Evolutionary conservation across 371 early-diverging fungal genomes (phyloP), one percentile per base, ranked within the genome.

Genomic region (Mucor ambiguus): DNA sequence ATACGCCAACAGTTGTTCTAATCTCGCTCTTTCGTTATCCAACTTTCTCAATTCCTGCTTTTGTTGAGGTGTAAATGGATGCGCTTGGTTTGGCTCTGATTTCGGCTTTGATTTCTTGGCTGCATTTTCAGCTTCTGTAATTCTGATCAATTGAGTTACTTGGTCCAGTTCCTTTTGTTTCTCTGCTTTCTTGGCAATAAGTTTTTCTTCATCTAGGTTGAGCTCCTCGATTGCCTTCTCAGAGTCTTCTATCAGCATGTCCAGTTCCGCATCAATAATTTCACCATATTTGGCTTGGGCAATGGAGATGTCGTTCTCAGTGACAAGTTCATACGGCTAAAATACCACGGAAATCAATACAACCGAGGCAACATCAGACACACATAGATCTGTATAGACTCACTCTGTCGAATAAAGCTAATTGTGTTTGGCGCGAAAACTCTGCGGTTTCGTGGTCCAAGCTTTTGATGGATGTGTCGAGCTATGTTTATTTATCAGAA

Each of bases 301-400:
- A 24, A 2, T 58, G 12, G 6, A n/a, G 5, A 64, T 64, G 18
- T 64, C 64, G 28, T 9, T 35, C 37, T 57, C 48, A 6, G 64
- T 64, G 11, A 58, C 64, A 26, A 64, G 22, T n/a, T 64, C 64
- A n/a, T 64, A 61, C 22, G 22, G 30, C 56, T 56, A 56, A 20
- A 11, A 49, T 12, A 49, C 12, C 37, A 37, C 4, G 35, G 6
- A 33, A 6, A 33, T 33, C 2, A 33, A 33, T 22, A 49, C 22
- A 33, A 46, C 12, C 8, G 46, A 10, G 10, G 1, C 11, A 49
- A 26, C 3, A 24, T 1, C 9, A 7, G 1, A 33, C 9, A 22
- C 3, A 48, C 7, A 30, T 22, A 49, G 1, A 24, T 24, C 8
- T 3, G 26, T 18, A 52, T 12, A 52, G 5, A 52, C 52, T 12